Evolutionary conservation across 371 early-diverging fungal genomes (phyloP).

Genomic region (Entomophthora muscae): DNA sequence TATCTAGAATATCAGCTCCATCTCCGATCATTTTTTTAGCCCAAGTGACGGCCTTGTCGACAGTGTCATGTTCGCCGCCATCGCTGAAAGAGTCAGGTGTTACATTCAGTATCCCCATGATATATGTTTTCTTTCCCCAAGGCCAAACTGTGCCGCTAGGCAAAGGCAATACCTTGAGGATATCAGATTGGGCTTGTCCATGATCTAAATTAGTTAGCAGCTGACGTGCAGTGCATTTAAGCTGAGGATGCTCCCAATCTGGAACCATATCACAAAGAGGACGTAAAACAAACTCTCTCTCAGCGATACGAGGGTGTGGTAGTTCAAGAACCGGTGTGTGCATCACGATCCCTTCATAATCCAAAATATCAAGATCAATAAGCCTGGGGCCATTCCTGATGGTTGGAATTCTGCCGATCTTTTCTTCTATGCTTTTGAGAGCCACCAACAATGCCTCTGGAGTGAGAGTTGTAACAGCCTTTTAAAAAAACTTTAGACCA

Average conservation of each 20-base stretch:
- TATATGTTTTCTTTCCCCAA: conserved; percentile 45
- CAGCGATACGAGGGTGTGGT: conserved; percentile 75
- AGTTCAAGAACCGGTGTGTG: conserved; percentile 52
- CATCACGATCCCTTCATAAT: conserved; percentile 64
- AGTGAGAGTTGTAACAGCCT: conserved; percentile 48
- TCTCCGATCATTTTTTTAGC: conserved; percentile 49
- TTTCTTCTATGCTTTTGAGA: conserved; percentile 66
- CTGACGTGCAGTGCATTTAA: conserved; percentile 60
- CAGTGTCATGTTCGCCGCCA: conserved; percentile 50
- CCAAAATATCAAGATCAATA: conserved; percentile 89
- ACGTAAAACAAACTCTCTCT: conserved; percentile 86
- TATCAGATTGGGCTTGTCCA: conserved; percentile 22
- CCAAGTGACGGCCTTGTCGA: conserved; percentile 46
- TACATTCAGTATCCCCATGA: conserved; percentile 95
- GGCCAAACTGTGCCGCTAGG: conserved; percentile 23
- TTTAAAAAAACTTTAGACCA: background rate
- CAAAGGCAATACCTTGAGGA: conserved; percentile 50
- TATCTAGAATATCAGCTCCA: conserved; percentile 87
- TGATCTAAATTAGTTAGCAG: conserved; percentile 38
- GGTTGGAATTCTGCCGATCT: conserved; percentile 49
- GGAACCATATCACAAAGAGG: conserved; percentile 88
- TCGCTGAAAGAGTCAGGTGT: conserved; percentile 96
- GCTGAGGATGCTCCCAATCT: conserved; percentile 71
- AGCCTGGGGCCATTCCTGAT: conserved; percentile 80
- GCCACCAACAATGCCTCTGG: conserved; percentile 57